Conservation (phyloP, 345 rosid species). For the Reutealis trisperma region DNA sequence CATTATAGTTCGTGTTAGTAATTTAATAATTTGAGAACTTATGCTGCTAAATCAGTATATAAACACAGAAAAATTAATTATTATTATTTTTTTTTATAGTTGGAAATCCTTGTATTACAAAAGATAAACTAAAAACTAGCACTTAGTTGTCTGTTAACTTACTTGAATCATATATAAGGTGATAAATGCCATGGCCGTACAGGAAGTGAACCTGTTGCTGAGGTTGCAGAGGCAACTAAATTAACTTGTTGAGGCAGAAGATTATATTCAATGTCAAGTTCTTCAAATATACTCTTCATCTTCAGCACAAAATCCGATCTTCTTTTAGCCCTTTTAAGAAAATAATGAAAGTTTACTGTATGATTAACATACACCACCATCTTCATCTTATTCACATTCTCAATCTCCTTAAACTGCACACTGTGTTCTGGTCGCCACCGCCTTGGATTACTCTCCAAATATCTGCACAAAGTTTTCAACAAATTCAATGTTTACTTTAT, state of each 20-base stretch:
- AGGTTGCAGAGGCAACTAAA: conserved; percentile 31
- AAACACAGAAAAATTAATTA: no score
- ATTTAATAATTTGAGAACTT: no score
- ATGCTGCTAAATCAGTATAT: no score
- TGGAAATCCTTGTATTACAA: no score
- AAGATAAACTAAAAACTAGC: no score
- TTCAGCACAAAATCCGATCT: conserved; percentile 58
- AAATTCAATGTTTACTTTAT: neutral
- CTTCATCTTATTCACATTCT: conserved; percentile 69
- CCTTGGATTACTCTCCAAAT: conserved; percentile 62
- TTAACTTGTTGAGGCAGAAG: conserved; percentile 66
- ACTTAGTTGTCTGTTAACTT: no score
- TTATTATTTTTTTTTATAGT: no score
- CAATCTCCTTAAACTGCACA: conserved; percentile 59
- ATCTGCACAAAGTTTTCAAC: conserved; percentile 37
- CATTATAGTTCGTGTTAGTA: no score
- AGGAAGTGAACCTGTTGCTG: neutral
- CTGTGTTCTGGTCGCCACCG: conserved; percentile 55
- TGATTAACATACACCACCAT: conserved; percentile 53
- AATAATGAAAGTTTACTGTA: conserved; percentile 67
- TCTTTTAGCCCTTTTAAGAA: conserved; percentile 47
- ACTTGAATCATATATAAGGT: no score
- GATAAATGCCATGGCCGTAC: neutral
- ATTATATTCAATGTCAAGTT: conserved; percentile 49
- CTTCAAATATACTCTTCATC: conserved; percentile 58